These are phyloP conservation scores for Nicotiana undulata DNA, from an alignment of 257 asterid species.

Conservation along the genomic window DNA sequence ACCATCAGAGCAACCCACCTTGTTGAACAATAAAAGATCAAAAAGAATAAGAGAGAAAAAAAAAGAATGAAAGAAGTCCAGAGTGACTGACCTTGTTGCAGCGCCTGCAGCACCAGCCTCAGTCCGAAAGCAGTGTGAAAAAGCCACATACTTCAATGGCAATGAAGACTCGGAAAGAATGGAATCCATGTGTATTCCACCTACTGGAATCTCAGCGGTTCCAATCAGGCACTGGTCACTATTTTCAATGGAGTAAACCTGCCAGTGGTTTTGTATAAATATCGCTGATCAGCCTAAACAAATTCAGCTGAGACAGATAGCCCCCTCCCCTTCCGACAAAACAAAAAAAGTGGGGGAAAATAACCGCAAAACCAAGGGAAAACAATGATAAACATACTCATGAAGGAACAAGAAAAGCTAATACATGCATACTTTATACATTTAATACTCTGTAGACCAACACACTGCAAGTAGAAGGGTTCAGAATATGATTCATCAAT, in stretches of 20 bases:
- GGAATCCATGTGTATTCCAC: conserved; percentile 97
- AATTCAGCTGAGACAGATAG: background rate
- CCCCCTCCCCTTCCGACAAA: background rate
- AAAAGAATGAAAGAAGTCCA: background rate
- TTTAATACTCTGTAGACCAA: background rate
- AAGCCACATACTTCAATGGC: conserved; percentile 84
- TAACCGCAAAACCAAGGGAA: background rate
- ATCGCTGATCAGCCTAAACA: background rate
- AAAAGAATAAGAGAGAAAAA: background rate
- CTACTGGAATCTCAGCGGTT: conserved; percentile 97
- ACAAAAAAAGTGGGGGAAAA: background rate
- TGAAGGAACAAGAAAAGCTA: background rate
- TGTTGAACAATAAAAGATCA: background rate
- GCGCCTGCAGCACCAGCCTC: conserved; percentile 99
- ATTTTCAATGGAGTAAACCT: conserved; percentile 94
- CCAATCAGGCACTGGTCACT: conserved; percentile 97
- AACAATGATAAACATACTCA: background rate
- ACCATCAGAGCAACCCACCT: too few species aligned
- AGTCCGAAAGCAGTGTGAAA: conserved; percentile 95
- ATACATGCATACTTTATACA: background rate
- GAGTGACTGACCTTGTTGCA: conserved; percentile 60
- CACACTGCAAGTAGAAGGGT: background rate
- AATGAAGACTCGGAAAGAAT: conserved; percentile 64
- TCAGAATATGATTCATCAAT: background rate
- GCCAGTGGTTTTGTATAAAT: conserved; percentile 13